Evolutionary conservation across 2,329 filamentous ascomycete genomes (phyloP).

Genomic region (Chaetomiaceae sp.): DNA sequence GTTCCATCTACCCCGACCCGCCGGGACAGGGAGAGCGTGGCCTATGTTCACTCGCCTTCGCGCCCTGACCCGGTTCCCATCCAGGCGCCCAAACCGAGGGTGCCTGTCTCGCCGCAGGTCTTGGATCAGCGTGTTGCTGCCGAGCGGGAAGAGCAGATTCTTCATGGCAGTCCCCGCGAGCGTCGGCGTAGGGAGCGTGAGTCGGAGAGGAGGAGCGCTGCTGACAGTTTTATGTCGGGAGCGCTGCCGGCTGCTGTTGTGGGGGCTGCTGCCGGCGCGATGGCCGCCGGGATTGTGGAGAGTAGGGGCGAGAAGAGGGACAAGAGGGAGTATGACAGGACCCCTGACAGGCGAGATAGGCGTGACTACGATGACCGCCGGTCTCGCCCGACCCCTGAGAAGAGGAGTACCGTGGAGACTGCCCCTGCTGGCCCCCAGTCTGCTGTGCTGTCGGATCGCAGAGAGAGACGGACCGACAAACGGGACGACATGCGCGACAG

Average conservation of each 20-base stretch:
- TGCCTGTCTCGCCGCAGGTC: slow-evolving; percentile 65
- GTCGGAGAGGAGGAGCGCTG: slow-evolving; percentile 19
- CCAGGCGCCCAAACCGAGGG: slow-evolving; percentile 79
- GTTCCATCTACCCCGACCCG: slow-evolving; percentile 12
- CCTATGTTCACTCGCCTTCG: background rate
- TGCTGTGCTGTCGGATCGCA: background rate
- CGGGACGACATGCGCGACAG: slow-evolving; percentile 2
- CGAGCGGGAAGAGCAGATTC: slow-evolving; percentile 4
- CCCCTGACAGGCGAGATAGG: background rate
- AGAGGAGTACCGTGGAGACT: background rate
- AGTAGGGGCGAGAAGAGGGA: slow-evolving; percentile 10
- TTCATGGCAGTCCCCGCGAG: slow-evolving; percentile 16
- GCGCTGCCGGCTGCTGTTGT: slow-evolving; percentile 17
- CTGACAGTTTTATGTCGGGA: slow-evolving; percentile 13
- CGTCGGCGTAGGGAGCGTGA: slow-evolving; percentile 24
- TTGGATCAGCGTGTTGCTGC: slow-evolving; percentile 45
- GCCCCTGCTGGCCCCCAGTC: background rate
- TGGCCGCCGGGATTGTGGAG: background rate
- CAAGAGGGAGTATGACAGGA: slow-evolving; percentile 4
- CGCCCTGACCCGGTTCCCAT: slow-evolving; percentile 61
- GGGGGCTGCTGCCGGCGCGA: slow-evolving; percentile 9
- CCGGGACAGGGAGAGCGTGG: background rate
- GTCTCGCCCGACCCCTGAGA: slow-evolving; percentile 5
- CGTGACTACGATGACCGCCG: slow-evolving; percentile 11
- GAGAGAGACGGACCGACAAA: background rate